Evolutionary conservation across 495 filamentous ascomycete species (phyloP).

Genomic region (Talaromyces liani): DNA sequence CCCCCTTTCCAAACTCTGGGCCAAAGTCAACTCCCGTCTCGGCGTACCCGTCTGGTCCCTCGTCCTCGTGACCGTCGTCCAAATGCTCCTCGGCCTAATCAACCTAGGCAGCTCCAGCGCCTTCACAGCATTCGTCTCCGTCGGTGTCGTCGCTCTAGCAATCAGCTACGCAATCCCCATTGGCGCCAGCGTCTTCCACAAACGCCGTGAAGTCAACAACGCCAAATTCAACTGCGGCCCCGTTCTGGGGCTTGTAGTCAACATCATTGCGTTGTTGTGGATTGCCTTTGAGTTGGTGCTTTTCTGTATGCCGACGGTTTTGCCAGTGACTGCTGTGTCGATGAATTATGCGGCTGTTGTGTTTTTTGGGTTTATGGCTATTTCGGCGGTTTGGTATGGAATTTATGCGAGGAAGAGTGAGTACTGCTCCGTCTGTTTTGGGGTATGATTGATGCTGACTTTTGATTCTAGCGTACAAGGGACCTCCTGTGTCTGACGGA

Average conservation of each 20-base stretch:
- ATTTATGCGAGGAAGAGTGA: conserved; percentile 39
- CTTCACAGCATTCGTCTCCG: conserved; percentile 58
- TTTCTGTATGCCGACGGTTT: conserved; percentile 44
- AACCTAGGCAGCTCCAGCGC: conserved; percentile 53
- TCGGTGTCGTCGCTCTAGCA: conserved; percentile 54
- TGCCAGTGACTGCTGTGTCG: conserved; percentile 37
- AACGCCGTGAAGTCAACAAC: conserved; percentile 40
- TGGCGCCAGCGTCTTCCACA: conserved; percentile 42
- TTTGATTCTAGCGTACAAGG: conserved; percentile 30
- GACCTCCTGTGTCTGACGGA: conserved; percentile 38
- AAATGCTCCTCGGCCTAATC: conserved; percentile 51
- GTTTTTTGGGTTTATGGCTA: conserved; percentile 46
- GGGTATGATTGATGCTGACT: neutral
- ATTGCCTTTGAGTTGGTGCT: conserved; percentile 52
- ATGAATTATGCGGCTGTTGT: conserved; percentile 62
- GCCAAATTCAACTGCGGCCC: conserved; percentile 50
- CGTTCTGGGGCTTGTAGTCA: conserved; percentile 46
- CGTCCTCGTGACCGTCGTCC: conserved; percentile 26
- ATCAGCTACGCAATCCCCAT: conserved; percentile 54
- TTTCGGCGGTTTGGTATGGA: conserved; percentile 36
- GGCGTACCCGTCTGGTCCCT: conserved; percentile 32
- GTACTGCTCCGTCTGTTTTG: conserved; percentile 12
- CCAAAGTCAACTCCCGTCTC: conserved; percentile 20
- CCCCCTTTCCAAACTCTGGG: conserved; percentile 26
- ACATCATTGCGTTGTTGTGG: conserved; percentile 52